Base-by-base conservation (phyloP, 495 filamentous ascomycete genomes). In the Emericellopsis terricola region DNA sequence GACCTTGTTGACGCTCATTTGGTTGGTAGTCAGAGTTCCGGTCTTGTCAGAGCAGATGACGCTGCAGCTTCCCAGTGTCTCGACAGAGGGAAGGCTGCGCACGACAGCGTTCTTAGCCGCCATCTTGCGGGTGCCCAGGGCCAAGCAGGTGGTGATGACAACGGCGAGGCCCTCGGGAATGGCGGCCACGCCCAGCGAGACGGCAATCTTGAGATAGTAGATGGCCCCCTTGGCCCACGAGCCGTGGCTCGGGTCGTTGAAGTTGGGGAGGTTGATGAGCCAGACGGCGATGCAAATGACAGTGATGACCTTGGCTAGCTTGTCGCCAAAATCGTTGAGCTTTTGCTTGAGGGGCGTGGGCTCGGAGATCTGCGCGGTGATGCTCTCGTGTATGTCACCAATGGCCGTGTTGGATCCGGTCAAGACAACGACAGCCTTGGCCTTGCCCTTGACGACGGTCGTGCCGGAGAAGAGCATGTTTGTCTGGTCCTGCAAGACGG, bases 11-110 rank as follows among this genome's bases (percentile, higher is more conserved):
- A 94, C 91, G 48, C 89, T 94, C 91, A 99, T 99, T 57, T 99
- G 85, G 59, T 96, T 99, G 23, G 91, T 99, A 17, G 91, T 99
- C 50, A 99, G 59, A 15, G 91, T 99, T 41, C 91, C 91, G 1
- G 91, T 99, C 65, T 99, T 99, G 61, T 99, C 91, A n/a, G 91
- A 99, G 61, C 91, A 99, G 50, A 99, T 93, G 36, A 99, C 85
- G 48, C 89, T 96, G 65, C 91, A 99, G 68, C 91, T 96, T 47
- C 91, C 91, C 26, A 99, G 62, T 8, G 91, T 99, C 57, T 99
- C 91, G 37, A 97, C 89, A 6, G 91, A 96, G 14, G 89, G 91
- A 38, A 97, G 65, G 48, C 82, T 94, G 47, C 89, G 69, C 29
- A 97, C 89, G 23, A 97, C 87, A 11, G 89, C 89, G 46, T 96